These are phyloP conservation scores for Trichophyton verrucosum DNA, from an alignment of 2,329 filamentous ascomycete species.

Conservation along the genomic window DNA sequence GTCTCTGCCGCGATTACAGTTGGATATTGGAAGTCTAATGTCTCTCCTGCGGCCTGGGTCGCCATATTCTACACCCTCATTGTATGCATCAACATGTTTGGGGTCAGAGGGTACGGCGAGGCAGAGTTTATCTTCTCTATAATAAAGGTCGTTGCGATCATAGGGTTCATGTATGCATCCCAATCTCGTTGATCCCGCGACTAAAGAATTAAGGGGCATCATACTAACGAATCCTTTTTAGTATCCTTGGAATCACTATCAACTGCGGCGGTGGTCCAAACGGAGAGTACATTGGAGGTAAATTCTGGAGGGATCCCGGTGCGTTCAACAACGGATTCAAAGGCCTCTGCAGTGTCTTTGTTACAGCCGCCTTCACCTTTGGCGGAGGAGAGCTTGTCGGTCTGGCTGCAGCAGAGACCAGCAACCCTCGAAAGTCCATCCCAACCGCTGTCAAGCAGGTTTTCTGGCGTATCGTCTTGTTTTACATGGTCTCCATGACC, in stretches of 20 bases:
- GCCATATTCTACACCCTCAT: conserved; percentile 68
- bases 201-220: background rate
- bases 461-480: conserved; percentile 85
- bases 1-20: conserved; percentile 78
- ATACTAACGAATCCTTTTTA: conserved; percentile 24
- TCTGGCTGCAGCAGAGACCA: conserved; percentile 47
- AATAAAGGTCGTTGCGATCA: conserved; percentile 72
- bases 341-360: conserved; percentile 51
- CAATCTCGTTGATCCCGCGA: background rate
- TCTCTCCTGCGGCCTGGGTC: conserved; percentile 65
- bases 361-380: conserved; percentile 52
- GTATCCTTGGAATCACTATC: conserved; percentile 72
- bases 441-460: conserved; percentile 86
- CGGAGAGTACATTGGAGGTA: conserved; percentile 66
- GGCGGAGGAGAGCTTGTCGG: conserved; percentile 51
- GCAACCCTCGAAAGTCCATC: conserved; percentile 54
- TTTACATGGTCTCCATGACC: conserved; percentile 73
- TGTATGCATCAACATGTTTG: conserved; percentile 72
- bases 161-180: conserved; percentile 65
- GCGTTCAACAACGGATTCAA: conserved; percentile 57
- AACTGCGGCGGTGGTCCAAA: conserved; percentile 67
- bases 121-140: conserved; percentile 80
- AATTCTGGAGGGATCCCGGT: conserved; percentile 67
- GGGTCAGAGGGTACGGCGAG: conserved; percentile 79
- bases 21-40: conserved; percentile 57